Conservation (phyloP, 148 eudicot species). For the Silene conica region DNA sequence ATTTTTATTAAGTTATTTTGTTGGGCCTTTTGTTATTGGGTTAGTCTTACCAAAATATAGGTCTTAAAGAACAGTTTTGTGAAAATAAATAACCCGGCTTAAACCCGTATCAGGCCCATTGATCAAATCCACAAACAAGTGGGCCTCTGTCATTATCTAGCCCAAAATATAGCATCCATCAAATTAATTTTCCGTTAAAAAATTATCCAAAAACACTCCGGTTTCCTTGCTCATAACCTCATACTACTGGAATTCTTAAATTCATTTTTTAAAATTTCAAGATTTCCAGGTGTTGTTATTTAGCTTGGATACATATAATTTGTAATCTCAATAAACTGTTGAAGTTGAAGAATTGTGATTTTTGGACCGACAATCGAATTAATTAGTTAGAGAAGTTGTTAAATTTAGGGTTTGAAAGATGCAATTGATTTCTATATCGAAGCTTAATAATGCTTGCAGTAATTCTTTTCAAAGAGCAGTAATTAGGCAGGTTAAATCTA, state of each 20-base stretch:
- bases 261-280: neutral
- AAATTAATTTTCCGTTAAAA: neutral
- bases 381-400: constrained; percentile 6
- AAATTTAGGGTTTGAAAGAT: constrained; percentile 30
- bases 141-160: neutral
- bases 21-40: too few species aligned
- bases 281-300: constrained; percentile 4
- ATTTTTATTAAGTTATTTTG: too few species aligned
- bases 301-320: neutral
- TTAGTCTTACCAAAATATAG: too few species aligned
- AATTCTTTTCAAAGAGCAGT: constrained; percentile 32
- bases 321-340: neutral
- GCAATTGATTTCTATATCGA: constrained; percentile 39
- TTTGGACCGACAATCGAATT: too few species aligned
- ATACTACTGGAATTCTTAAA: neutral
- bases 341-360: constrained; percentile 9
- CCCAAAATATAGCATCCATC: neutral
- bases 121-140: constrained; percentile 2
- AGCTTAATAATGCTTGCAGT: constrained; percentile 39
- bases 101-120: too few species aligned
- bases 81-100: too few species aligned
- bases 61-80: too few species aligned
- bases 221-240: neutral
- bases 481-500: constrained; percentile 19
- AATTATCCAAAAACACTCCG: neutral